Percentiles rank a stretch among this genome's conserved stretches.
phyloP scores from a whole-genome alignment of 2,329 filamentous ascomycete genomes.

The Apiospora koreana region DNA sequence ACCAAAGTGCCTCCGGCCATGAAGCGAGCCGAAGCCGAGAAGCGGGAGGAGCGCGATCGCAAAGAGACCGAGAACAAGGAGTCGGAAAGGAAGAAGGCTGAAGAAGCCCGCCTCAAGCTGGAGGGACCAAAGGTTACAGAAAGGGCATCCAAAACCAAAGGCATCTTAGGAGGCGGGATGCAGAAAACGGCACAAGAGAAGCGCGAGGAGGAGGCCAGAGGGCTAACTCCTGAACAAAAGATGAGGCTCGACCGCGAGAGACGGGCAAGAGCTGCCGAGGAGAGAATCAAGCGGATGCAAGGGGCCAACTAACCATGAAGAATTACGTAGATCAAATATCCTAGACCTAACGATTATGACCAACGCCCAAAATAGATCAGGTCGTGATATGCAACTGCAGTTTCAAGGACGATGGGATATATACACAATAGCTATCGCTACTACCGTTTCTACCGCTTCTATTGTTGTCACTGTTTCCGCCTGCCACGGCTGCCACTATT shows the following conservation, averaged over 20 bases:
- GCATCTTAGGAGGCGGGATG: constrained; percentile 57
- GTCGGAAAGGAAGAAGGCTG: constrained; percentile 68
- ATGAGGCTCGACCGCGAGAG: constrained; percentile 83
- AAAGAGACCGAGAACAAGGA: constrained; percentile 69
- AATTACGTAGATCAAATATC: background rate
- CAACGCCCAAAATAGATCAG: background rate
- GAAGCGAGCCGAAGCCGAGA: constrained; percentile 69
- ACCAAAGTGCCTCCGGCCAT: constrained; percentile 74
- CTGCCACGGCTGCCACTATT: no score
- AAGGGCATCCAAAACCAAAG: constrained; percentile 44
- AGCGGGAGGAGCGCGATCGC: constrained; percentile 69
- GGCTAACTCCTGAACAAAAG: constrained; percentile 85
- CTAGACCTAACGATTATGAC: background rate
- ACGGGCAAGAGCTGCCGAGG: constrained; percentile 88
- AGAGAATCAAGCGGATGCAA: constrained; percentile 73
- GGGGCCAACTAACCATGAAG: constrained; percentile 29
- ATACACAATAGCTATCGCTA: no score
- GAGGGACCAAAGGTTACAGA: constrained; percentile 60
- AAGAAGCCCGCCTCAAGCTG: constrained; percentile 70
- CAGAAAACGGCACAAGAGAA: constrained; percentile 78
- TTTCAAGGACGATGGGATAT: background rate
- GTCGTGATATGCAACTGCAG: background rate
- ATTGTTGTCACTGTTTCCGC: no score
- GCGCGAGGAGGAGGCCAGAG: constrained; percentile 80
- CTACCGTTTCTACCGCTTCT: no score